Evolutionary conservation across 192 early-diverging fungal genomes (phyloP), one percentile per base, ranked within the genome.

Genomic region (Umbelopsis sp.): DNA sequence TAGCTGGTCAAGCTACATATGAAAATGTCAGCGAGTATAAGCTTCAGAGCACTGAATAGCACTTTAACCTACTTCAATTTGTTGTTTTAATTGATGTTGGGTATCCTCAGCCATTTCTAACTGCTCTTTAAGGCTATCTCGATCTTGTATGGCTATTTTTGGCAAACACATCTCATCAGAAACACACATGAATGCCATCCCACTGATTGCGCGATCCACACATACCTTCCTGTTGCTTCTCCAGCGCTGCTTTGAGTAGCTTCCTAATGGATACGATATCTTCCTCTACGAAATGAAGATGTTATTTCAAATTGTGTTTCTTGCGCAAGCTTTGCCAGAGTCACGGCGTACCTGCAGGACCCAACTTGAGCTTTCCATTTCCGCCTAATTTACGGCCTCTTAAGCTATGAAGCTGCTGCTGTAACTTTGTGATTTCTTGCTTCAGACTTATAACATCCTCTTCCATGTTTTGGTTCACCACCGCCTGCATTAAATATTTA

Each of bases 381-480:
- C 25, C 27, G 13, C 16, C 33, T 35, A 35, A 18, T 16, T 30
- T 35, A 18, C 55, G 55, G 13, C 12, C 16, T 16, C 25, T 61
- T 8, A 61, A 61, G 0, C 33, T 25, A 18, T 61, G 55, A 6
- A 61, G 12, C 30, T 61, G 55, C 7, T 61, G 55, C 16, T 61
- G 55, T 3, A 61, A 35, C 25, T 61, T 61, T 4, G 55, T 27
- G 18, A 61, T 25, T 25, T 61, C 55, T 35, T 61, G 55, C 55
- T 61, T 61, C 15, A 61, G 33, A 15, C 55, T 61, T 15, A 61
- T 25, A 2, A 90, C 85, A 41, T 88, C 85, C 37, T 85, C 88
- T 50, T 90, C 86, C 66, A 87, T 84, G 41, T 90, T 85, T 30
- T 90, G 86, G 72, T 90, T 90, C 51, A 90, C 88, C 30, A 90